Conservation (phyloP, 441 rosid species). For the Bruguiera hainesii region DNA sequence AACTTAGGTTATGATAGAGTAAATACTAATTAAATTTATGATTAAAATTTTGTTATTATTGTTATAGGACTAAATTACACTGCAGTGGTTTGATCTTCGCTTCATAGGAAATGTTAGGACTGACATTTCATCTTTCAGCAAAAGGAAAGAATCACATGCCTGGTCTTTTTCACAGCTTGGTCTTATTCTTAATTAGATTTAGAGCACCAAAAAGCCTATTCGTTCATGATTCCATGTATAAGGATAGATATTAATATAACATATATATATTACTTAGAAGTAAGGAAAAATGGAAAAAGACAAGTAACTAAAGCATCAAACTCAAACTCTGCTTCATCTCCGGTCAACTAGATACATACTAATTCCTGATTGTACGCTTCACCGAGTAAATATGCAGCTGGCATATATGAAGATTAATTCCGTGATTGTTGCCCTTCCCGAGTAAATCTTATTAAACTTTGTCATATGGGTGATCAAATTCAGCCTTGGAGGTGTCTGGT, state of each 20-base stretch:
- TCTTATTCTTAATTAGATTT: too few species aligned
- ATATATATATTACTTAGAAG: neutral
- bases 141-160: too few species aligned
- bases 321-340: slow-evolving; percentile 5
- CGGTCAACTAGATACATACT: slow-evolving; percentile 4
- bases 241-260: slow-evolving; percentile 5
- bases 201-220: neutral
- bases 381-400: neutral
- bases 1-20: too few species aligned
- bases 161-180: too few species aligned
- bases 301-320: slow-evolving; percentile 13
- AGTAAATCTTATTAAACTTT: slow-evolving; percentile 31
- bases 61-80: too few species aligned
- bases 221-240: neutral
- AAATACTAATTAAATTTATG: too few species aligned
- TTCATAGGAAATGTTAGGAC: too few species aligned
- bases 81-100: too few species aligned
- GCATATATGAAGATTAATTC: neutral
- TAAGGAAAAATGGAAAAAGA: neutral
- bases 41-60: too few species aligned
- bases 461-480: slow-evolving; percentile 38
- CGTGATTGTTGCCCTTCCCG: neutral
- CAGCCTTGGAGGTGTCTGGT: slow-evolving; percentile 27
- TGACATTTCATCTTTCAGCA: too few species aligned
- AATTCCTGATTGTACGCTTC: neutral